Base-by-base conservation (phyloP, 495 filamentous ascomycete genomes). In the Hyaloscypha finlandica region DNA sequence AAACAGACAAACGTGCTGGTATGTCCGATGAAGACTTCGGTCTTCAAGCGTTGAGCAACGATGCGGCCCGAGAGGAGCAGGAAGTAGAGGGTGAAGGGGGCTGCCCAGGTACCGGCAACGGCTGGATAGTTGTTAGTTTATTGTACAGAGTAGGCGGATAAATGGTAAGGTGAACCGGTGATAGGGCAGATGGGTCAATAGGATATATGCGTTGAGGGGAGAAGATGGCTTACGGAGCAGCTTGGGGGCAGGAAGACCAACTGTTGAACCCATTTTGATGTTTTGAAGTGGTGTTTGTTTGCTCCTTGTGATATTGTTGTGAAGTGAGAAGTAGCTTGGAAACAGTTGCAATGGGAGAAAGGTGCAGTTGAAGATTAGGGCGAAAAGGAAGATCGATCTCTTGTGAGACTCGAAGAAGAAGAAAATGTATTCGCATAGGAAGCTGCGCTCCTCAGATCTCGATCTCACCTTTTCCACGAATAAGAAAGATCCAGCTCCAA, bases 51-150 rank as follows among this genome's bases (percentile, higher is more conserved):
- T 25, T 32, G 33, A 33, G 22, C 6, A 14, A 66, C 33, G 67
- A 66, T 52, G 4, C 67, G 62, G 63, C 11, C 11, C 22, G 62
- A 69, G n/a, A 69, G 63, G 58, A 66, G 35, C 32, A 61, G 8
- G 48, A 58, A 63, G 58, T 70, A 70, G 59, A 61, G n/a, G 12
- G 68, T 35, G 63, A 70, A 70, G 0, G 63, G 68, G 2, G 53
- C 63, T 11, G 63, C 63, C 58, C 58, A 66, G 22, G 58, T 66
- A 29, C 63, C 59, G n/a, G 63, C 32, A 20, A 66, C 66, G n/a
- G 68, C 68, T 70, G 16, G 9, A 14, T 48, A 12, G 42, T 48
- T 48, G 16, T 48, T 19, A 48, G 42, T 19, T 25, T 12, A 37
- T 37, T 37, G 12, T 37, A 37, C 12, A 37, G 9, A 48, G 42